phyloP scores from a whole-genome alignment of 1,139 yeast genomes.

The Kazachstania sp. region DNA sequence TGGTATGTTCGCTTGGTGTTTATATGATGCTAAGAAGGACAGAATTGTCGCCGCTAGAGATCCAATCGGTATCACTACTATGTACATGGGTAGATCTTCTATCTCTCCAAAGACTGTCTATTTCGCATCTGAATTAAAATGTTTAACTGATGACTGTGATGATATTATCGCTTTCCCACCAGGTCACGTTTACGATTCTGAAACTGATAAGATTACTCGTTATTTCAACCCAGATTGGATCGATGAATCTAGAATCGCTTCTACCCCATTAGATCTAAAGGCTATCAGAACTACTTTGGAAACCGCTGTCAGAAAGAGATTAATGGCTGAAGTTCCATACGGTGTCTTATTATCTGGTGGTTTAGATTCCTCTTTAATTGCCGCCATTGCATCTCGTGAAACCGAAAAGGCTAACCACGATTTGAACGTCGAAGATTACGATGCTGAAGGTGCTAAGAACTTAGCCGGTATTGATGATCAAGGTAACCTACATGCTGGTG shows the following conservation, averaged over 20 bases:
- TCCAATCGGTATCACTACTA: slow-evolving; percentile 94
- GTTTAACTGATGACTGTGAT: slow-evolving; percentile 91
- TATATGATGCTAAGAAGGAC: slow-evolving; percentile 76
- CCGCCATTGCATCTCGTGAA: slow-evolving; percentile 94
- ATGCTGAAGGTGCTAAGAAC: slow-evolving; percentile 43
- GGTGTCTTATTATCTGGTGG: slow-evolving; percentile 97
- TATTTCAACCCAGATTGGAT: slow-evolving; percentile 93
- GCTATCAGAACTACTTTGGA: slow-evolving; percentile 74
- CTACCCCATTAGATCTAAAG: slow-evolving; percentile 62
- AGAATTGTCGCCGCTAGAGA: slow-evolving; percentile 95
- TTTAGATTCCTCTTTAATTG: slow-evolving; percentile 90
- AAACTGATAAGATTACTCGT: slow-evolving; percentile 74
- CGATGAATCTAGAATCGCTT: slow-evolving; percentile 69
- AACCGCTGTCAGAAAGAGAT: slow-evolving; percentile 93
- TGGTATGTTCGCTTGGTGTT: slow-evolving; percentile 96
- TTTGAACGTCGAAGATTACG: slow-evolving; percentile 32
- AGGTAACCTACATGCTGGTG: slow-evolving; percentile 70
- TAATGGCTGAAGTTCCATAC: slow-evolving; percentile 98
- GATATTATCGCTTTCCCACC: slow-evolving; percentile 92
- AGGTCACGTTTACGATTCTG: slow-evolving; percentile 92
- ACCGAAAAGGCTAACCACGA: slow-evolving; percentile 67
- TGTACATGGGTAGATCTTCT: slow-evolving; percentile 85
- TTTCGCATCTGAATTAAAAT: slow-evolving; percentile 92
- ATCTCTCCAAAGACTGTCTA: slow-evolving; percentile 64
- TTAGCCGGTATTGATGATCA: slow-evolving; percentile 87